A percentile compares a stretch with the other conserved stretches of the same genome.
Evolutionary conservation across 2,329 filamentous ascomycete genomes (phyloP).

Genomic region (Aureobasidium pullulans): DNA sequence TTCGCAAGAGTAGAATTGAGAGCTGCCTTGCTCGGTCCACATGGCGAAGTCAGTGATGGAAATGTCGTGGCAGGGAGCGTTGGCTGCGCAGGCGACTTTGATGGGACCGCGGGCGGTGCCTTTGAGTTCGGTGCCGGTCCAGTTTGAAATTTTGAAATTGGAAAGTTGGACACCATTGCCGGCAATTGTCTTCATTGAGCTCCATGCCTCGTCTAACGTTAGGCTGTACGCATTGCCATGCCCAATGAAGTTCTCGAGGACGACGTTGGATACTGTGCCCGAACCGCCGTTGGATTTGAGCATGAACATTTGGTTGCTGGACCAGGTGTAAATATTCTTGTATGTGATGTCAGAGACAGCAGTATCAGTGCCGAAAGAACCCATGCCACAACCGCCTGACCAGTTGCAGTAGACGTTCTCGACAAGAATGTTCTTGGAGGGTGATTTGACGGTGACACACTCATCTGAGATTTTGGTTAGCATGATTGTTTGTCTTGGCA

Average conservation of each 20-base stretch:
- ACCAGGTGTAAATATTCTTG: conserved; percentile 51
- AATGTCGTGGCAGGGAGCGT: conserved; percentile 46
- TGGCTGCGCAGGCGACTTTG: conserved; percentile 44
- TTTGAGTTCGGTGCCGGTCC: conserved; percentile 47
- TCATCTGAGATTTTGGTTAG: conserved; percentile 36
- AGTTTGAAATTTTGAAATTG: conserved; percentile 49
- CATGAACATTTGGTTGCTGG: conserved; percentile 54
- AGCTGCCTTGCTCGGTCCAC: conserved; percentile 41
- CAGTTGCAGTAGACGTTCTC: conserved; percentile 57
- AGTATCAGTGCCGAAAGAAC: conserved; percentile 44
- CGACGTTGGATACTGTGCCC: conserved; percentile 44
- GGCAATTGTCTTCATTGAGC: conserved; percentile 31
- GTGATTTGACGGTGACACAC: conserved; percentile 50
- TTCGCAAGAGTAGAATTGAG: conserved; percentile 39
- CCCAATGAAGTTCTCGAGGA: conserved; percentile 54
- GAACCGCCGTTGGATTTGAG: conserved; percentile 54
- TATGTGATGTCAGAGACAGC: conserved; percentile 48
- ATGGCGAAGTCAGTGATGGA: conserved; percentile 46
- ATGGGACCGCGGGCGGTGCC: conserved; percentile 47
- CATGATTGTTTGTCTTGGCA: background rate
- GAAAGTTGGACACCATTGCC: conserved; percentile 47
- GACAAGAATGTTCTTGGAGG: conserved; percentile 48
- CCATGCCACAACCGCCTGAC: conserved; percentile 52
- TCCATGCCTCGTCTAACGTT: conserved; percentile 50
- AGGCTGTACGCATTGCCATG: conserved; percentile 52